Evolutionary conservation across 2,329 filamentous ascomycete genomes (phyloP), one percentile per base, ranked within the genome.

Genomic region (Bipolaris victoriae): DNA sequence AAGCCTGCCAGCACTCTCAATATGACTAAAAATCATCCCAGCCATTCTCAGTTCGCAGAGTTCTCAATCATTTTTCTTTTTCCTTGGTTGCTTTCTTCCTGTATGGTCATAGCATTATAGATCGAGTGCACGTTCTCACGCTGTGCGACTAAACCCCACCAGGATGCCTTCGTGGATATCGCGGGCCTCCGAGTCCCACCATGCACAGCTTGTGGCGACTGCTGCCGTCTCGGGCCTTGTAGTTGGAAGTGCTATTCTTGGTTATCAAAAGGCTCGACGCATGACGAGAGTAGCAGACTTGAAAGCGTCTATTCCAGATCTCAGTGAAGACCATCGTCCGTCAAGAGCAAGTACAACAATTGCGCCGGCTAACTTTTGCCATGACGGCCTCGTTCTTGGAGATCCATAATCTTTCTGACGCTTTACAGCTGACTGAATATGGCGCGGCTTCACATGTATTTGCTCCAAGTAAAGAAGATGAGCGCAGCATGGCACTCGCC

Each of bases 201-300:
- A 78, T 66, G 75, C 80, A 40, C 90, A 92, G 73, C 80, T 95
- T 35, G 84, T 87, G 16, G 85, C 88, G 3, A 92, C 90, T 0
- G 91, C 91, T 2, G 80, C 91, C 20, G 74, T 82, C 9, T 82
- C 82, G 4, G 79, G 79, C 10, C 77, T 78, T 7, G 68, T 83
- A 5, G 80, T 82, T 24, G 80, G 78, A 4, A 79, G 80, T 63
- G 80, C 83, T 1, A 85, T 88, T 45, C 76, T 87, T 45, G 83
- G 84, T 3, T 80, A 84, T 51, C 85, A 88, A 68, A 80, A 83
- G 52, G 79, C 83, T 35, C 80, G 79, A 62, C 79, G 84, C 56
- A 81, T 80, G 68, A 83, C 84, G 63, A 82, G 81, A 47, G 80
- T 88, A 20, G 77, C 82, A 53, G 79, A 85, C 47, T 68, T 89